Evolutionary conservation across 2,329 filamentous ascomycete genomes (phyloP).

Genomic region (Stagonosporopsis chrysanthemi): DNA sequence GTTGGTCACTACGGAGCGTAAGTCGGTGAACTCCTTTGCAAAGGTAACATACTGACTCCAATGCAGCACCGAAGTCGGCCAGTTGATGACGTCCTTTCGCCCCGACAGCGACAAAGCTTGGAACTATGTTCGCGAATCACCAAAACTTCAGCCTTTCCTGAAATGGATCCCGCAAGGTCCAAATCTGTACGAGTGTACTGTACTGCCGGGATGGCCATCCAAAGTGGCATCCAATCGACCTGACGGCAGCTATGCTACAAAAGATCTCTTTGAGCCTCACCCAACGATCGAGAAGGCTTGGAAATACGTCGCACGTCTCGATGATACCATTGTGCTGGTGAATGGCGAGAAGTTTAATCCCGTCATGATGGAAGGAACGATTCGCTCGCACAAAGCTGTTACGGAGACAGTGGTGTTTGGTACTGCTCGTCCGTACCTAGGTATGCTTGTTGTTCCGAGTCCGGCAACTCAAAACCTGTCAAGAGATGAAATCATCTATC

Average conservation of each 20-base stretch:
- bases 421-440: constrained; percentile 59
- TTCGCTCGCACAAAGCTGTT: constrained; percentile 61
- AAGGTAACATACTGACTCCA: background rate
- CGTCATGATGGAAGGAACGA: constrained; percentile 60
- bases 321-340: constrained; percentile 57
- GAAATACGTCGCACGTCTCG: constrained; percentile 56
- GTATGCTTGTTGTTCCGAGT: constrained; percentile 62
- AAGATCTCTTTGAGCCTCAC: constrained; percentile 58
- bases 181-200: constrained; percentile 51
- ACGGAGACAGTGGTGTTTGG: constrained; percentile 67
- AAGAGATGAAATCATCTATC: constrained; percentile 56
- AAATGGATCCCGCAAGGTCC: constrained; percentile 49
- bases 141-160: constrained; percentile 54
- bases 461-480: constrained; percentile 52
- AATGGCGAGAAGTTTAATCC: constrained; percentile 61
- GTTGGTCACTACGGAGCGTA: constrained; percentile 65
- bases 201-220: constrained; percentile 49
- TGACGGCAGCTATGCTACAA: constrained; percentile 33
- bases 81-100: constrained; percentile 69
- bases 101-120: constrained; percentile 63
- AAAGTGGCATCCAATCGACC: constrained; percentile 33
- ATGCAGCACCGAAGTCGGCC: constrained; percentile 65
- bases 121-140: constrained; percentile 63
- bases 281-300: constrained; percentile 54
- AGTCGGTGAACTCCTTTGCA: constrained; percentile 30